A percentile compares a stretch with the other conserved stretches of the same genome.
These are phyloP conservation scores for Vachellia pachyceras DNA, from an alignment of 306 rosid genomes.

Conservation along the genomic window DNA sequence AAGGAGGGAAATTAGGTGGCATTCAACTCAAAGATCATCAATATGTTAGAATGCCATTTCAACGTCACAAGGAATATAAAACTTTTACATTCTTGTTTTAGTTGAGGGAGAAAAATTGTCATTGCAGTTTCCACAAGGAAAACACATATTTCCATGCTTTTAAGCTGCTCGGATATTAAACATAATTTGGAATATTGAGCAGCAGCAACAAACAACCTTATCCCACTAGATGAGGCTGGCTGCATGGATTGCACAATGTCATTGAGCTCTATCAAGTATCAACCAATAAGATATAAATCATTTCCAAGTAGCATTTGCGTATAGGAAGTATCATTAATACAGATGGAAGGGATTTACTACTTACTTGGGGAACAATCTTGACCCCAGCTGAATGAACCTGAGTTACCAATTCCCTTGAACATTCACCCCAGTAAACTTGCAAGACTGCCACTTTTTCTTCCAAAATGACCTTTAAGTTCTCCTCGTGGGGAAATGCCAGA, in stretches of 20 bases:
- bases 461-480: slow-evolving; percentile 69
- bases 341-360: slow-evolving; percentile 27
- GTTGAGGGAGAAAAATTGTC: not conserved
- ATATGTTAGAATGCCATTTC: not conserved
- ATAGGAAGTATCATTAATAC: not conserved
- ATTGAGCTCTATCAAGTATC: too few species aligned
- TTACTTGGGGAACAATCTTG: slow-evolving; percentile 82
- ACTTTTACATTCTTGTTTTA: not conserved
- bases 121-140: not conserved
- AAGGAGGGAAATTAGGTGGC: not conserved
- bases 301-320: not conserved
- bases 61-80: not conserved
- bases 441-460: slow-evolving; percentile 81
- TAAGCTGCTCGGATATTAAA: not conserved
- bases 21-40: not conserved
- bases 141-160: not conserved
- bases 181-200: not conserved
- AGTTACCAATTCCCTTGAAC: slow-evolving; percentile 63
- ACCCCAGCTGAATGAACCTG: slow-evolving; percentile 80
- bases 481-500: slow-evolving; percentile 79
- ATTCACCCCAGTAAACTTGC: slow-evolving; percentile 85
- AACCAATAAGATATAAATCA: not conserved
- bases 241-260: too few species aligned
- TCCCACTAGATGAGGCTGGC: too few species aligned
- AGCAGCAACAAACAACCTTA: too few species aligned